Evolutionary conservation across 2,329 filamentous ascomycete species (phyloP).

Genomic region (Taxawa tesnikishii): DNA sequence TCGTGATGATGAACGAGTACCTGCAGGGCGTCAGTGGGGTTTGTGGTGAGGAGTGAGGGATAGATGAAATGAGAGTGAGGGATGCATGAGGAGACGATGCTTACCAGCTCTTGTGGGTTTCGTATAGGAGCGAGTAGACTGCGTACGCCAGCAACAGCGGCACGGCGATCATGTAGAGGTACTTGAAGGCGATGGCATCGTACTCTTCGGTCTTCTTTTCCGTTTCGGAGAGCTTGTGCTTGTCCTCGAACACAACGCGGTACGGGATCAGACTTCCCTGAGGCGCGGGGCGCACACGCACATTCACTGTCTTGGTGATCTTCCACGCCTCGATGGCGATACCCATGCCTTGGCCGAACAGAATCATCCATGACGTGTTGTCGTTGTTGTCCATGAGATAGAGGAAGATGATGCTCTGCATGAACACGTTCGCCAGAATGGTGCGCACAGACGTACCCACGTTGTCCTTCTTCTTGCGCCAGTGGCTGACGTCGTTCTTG

Average conservation of each 20-base stretch:
- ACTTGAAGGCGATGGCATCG: conserved; percentile 93
- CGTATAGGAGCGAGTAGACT: conserved; percentile 80
- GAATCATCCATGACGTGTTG: conserved; percentile 97
- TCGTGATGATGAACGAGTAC: conserved; percentile 77
- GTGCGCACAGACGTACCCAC: conserved; percentile 92
- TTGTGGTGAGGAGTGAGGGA: neutral
- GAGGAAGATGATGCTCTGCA: conserved; percentile 91
- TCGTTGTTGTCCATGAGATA: conserved; percentile 96
- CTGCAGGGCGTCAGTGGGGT: neutral
- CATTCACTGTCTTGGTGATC: conserved; percentile 87
- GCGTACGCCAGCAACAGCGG: conserved; percentile 85
- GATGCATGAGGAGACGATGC: too few relatives aligned
- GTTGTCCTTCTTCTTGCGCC: conserved; percentile 99
- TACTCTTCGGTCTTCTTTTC: conserved; percentile 99
- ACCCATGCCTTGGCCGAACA: conserved; percentile 82
- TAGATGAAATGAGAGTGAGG: too few relatives aligned
- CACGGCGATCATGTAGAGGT: conserved; percentile 85
- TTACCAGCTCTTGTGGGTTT: conserved; percentile 96
- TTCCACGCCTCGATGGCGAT: conserved; percentile 80
- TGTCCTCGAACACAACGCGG: conserved; percentile 80
- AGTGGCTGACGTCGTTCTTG: conserved; percentile 93
- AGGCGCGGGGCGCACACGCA: conserved; percentile 59
- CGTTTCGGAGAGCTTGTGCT: conserved; percentile 87
- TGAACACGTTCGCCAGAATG: conserved; percentile 93
- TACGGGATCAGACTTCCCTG: conserved; percentile 66